These are phyloP conservation scores for Chondrus crispus DNA, from an alignment of 23 red algal species.

Conservation along the genomic window DNA sequence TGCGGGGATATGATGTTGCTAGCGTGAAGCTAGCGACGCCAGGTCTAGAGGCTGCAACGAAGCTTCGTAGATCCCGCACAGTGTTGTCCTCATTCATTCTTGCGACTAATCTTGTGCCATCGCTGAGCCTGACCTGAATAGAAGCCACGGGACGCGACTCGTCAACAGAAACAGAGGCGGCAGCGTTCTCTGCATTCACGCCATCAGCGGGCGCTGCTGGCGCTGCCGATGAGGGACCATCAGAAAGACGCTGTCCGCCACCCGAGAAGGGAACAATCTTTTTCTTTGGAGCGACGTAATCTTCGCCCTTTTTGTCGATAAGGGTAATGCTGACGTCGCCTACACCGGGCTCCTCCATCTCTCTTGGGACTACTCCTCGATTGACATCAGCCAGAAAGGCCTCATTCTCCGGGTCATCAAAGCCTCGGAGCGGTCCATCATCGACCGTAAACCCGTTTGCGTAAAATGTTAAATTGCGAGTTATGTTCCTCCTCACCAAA, in stretches of 20 bases:
- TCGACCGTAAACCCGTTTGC: slow-evolving; percentile 91
- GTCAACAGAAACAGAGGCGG: slow-evolving; percentile 45
- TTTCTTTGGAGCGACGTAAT: slow-evolving; percentile 71
- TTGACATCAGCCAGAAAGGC: slow-evolving; percentile 89
- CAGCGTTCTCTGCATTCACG: neutral
- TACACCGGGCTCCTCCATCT: slow-evolving; percentile 87
- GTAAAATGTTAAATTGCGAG: slow-evolving; percentile 82
- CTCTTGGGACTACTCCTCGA: slow-evolving; percentile 82
- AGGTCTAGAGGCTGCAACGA: slow-evolving; percentile 41
- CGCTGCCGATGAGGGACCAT: neutral
- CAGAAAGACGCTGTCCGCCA: slow-evolving; percentile 63
- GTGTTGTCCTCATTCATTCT: slow-evolving; percentile 82
- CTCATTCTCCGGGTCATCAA: slow-evolving; percentile 85
- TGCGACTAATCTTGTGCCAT: slow-evolving; percentile 80
- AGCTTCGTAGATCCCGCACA: slow-evolving; percentile 72
- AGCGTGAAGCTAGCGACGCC: slow-evolving; percentile 57
- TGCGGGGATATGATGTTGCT: slow-evolving; percentile 72
- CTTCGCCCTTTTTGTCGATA: slow-evolving; percentile 75
- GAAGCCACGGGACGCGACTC: slow-evolving; percentile 49
- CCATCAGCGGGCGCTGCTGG: neutral
- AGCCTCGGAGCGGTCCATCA: slow-evolving; percentile 74
- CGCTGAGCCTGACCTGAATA: slow-evolving; percentile 88
- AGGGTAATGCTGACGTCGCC: slow-evolving; percentile 87
- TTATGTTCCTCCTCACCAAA: slow-evolving; percentile 64
- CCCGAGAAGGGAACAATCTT: slow-evolving; percentile 78